These are phyloP conservation scores for Pichia sp. DNA, from an alignment of 1,139 yeast genomes.

Conservation along the genomic window DNA sequence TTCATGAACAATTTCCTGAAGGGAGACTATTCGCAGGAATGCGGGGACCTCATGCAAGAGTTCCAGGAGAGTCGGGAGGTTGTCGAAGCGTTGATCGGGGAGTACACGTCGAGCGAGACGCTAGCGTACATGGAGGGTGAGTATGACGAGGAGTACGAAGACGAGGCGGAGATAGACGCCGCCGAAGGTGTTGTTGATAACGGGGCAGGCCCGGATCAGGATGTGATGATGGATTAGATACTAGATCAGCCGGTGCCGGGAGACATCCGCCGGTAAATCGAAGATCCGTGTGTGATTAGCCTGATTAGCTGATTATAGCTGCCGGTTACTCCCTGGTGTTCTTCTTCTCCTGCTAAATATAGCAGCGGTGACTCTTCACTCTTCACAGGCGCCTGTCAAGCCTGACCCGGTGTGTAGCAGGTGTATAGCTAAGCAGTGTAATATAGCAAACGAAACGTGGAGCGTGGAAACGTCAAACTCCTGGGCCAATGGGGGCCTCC, in stretches of 20 bases:
- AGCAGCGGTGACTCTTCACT: no score
- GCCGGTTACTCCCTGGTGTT: no score
- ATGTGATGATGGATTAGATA: background rate
- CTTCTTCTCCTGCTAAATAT: no score
- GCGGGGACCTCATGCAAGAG: conserved; percentile 66
- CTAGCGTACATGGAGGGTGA: conserved; percentile 53
- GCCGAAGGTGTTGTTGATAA: background rate
- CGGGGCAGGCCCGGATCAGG: background rate
- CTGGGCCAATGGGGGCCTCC: no score
- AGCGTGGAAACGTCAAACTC: no score
- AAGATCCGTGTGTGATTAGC: no score
- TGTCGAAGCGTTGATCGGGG: conserved; percentile 66
- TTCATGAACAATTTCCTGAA: conserved; percentile 77
- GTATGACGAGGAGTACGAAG: conserved; percentile 23
- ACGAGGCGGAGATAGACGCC: conserved; percentile 1
- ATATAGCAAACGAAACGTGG: no score
- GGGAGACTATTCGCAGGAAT: conserved; percentile 38
- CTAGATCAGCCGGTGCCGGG: background rate
- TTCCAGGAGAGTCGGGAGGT: conserved; percentile 79
- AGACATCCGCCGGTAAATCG: no score
- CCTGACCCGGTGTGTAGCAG: no score
- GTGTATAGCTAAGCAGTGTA: no score
- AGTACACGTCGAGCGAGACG: conserved; percentile 62
- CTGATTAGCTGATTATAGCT: no score
- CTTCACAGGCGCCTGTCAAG: no score